phyloP scores from a whole-genome alignment of 805 yeast genomes.

The Monosporozyma aquatica region DNA sequence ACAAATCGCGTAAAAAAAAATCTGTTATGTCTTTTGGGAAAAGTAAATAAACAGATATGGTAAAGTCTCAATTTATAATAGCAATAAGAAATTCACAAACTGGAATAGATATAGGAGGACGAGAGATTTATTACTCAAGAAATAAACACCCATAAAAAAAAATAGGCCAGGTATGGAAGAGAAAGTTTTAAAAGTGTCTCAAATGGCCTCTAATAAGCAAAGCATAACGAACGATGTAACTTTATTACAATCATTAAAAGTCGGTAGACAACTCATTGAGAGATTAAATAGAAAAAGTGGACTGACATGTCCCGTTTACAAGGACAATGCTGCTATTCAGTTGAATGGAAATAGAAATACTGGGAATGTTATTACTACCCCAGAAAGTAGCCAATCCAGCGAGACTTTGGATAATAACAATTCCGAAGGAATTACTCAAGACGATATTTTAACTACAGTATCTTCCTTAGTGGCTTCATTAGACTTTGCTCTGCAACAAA shows the following conservation, averaged over 20 bases:
- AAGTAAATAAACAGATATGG: neutral
- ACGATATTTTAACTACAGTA: slow-evolving; percentile 8
- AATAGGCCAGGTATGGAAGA: too few relatives aligned
- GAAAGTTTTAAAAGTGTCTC: too few relatives aligned
- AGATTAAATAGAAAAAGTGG: slow-evolving; percentile 4
- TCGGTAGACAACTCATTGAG: slow-evolving; percentile 7
- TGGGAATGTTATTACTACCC: neutral
- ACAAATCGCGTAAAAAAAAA: neutral
- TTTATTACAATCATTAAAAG: neutral
- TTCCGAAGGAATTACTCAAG: neutral
- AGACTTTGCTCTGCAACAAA: slow-evolving; percentile 21
- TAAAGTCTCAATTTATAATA: too few relatives aligned
- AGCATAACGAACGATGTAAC: neutral
- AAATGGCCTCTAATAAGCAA: too few relatives aligned
- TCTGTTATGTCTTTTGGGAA: neutral
- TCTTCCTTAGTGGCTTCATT: slow-evolving; percentile 16
- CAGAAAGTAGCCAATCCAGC: neutral
- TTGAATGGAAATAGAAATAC: too few relatives aligned
- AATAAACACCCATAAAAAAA: neutral
- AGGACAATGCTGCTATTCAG: neutral
- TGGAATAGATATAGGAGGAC: neutral
- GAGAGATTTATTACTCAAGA: neutral
- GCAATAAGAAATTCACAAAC: too few relatives aligned
- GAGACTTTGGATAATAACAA: neutral
- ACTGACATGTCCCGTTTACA: slow-evolving; percentile 10